Percentiles rank a stretch among this genome's conserved stretches.
These are phyloP conservation scores for Oryza rufipogon DNA, from an alignment of 176 grass and related monocot species.

Conservation along the genomic window DNA sequence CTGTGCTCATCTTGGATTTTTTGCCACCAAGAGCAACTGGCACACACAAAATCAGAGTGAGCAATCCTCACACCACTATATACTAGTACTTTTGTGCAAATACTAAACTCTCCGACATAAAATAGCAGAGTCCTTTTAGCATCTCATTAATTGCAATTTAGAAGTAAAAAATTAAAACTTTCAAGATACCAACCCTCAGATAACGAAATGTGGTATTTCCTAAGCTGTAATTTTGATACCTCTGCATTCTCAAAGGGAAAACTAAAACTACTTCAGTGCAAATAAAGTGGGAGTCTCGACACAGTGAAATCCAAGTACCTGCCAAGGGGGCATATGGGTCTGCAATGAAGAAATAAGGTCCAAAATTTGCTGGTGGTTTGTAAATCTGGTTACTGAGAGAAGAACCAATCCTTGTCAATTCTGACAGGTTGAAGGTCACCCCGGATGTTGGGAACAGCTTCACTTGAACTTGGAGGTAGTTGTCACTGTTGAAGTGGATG, in stretches of 20 bases:
- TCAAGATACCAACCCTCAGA: too few species aligned
- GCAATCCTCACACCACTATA: not conserved
- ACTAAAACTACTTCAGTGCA: not conserved
- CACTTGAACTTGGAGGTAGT: constrained; percentile 62
- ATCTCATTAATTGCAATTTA: too few species aligned
- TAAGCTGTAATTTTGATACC: too few species aligned
- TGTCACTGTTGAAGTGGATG: constrained; percentile 47
- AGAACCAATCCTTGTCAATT: constrained; percentile 53
- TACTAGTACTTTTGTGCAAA: not conserved
- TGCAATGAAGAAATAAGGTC: constrained; percentile 75
- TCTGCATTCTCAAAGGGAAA: too few species aligned
- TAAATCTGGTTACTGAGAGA: constrained; percentile 59
- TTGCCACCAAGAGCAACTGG: constrained; percentile 45
- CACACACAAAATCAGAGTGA: constrained; percentile 28
- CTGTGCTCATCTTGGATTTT: constrained; percentile 59
- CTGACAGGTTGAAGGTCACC: constrained; percentile 43
- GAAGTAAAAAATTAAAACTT: too few species aligned
- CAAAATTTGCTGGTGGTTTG: constrained; percentile 41
- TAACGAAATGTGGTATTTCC: too few species aligned
- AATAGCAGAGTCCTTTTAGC: too few species aligned
- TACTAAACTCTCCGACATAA: too few species aligned
- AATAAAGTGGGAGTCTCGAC: not conserved
- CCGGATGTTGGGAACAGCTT: constrained; percentile 65
- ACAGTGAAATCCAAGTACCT: constrained; percentile 52
- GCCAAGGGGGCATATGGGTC: constrained; percentile 35